Evolutionary conservation across 768 basidiomycete genomes (phyloP), one percentile per base, ranked within the genome.

Genomic region (Fomitopsis pulvina): DNA sequence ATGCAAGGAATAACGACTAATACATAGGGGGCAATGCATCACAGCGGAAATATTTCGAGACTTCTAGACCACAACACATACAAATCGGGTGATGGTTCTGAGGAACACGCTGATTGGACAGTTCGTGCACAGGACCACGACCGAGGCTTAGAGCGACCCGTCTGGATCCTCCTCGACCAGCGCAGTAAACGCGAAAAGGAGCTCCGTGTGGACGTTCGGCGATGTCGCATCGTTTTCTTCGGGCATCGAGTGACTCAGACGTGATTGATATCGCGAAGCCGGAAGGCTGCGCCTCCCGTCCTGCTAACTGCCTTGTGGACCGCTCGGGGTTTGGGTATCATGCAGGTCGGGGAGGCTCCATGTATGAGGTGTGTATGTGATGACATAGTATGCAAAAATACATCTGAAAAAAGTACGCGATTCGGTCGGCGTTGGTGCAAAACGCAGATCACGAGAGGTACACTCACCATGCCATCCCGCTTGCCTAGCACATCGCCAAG

Each of bases 401-500:
- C 14, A 37, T 5, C 14, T 18, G 34, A 37, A 37, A 12, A 37
- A 18, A 37, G n/a, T n/a, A n/a, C n/a, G n/a, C n/a, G n/a, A 37
- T 12, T 18, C 18, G 34, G 18, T 37, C 34, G 18, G 34, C 34
- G 34, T 5, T 16, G 29, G 29, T 30, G 29, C 34, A 37, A 16
- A 16, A 18, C 34, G 34, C 34, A 37, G 34, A 37, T 7, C 34
- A 37, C 14, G 34, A 14, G 34, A 32, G 30, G 16, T 16, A 8
- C 22, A 26, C 47, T 40, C 24, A 48, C 47, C 46, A 22, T 38
- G 30, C 45, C 20, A 20, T 41, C 41, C 21, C 20, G 22, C 7
- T 7, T 3, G 30, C 29, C 37, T 32, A 48, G 24, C 47, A 48
- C 47, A 48, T 48, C 18, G 43, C 43, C 7, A 44, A 27, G 26